Conservation (phyloP, 2,329 filamentous ascomycete species). For the Fusarium torreyae region DNA sequence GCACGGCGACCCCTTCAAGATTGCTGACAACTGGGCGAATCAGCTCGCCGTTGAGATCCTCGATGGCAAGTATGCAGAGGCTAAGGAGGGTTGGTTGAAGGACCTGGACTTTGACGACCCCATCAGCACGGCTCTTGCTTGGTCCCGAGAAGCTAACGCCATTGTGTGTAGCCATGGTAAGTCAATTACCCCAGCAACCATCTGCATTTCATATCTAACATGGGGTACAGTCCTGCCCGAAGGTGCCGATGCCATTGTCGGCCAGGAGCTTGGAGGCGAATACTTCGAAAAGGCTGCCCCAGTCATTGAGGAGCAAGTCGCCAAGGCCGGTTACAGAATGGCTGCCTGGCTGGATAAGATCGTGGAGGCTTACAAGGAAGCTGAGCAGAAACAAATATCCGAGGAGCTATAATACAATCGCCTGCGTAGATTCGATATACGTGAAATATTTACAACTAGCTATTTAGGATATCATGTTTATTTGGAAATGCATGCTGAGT, state of each 20-base stretch:
- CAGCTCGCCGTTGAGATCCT: constrained; percentile 69
- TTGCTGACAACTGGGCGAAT: constrained; percentile 70
- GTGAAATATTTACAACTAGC: neutral
- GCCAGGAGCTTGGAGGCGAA: constrained; percentile 72
- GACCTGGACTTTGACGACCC: constrained; percentile 70
- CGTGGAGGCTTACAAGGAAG: constrained; percentile 57
- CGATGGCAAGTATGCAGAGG: constrained; percentile 67
- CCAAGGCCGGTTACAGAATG: constrained; percentile 77
- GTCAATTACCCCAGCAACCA: constrained; percentile 43
- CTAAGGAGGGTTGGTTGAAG: constrained; percentile 69
- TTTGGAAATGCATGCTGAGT: neutral
- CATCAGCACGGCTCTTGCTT: constrained; percentile 70
- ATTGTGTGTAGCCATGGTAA: constrained; percentile 74
- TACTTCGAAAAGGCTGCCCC: constrained; percentile 77
- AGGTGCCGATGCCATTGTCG: constrained; percentile 70
- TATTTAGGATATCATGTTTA: neutral
- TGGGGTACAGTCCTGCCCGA: constrained; percentile 70
- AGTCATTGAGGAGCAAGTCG: constrained; percentile 76
- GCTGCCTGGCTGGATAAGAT: constrained; percentile 78
- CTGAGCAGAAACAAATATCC: constrained; percentile 41
- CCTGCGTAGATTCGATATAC: neutral
- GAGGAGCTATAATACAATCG: constrained; percentile 51
- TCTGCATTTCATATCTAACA: constrained; percentile 32
- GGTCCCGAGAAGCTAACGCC: constrained; percentile 75
- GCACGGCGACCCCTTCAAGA: constrained; percentile 63